These are phyloP conservation scores for Teratosphaeria gauchensis DNA, from an alignment of 2,329 filamentous ascomycete genomes.

Conservation along the genomic window DNA sequence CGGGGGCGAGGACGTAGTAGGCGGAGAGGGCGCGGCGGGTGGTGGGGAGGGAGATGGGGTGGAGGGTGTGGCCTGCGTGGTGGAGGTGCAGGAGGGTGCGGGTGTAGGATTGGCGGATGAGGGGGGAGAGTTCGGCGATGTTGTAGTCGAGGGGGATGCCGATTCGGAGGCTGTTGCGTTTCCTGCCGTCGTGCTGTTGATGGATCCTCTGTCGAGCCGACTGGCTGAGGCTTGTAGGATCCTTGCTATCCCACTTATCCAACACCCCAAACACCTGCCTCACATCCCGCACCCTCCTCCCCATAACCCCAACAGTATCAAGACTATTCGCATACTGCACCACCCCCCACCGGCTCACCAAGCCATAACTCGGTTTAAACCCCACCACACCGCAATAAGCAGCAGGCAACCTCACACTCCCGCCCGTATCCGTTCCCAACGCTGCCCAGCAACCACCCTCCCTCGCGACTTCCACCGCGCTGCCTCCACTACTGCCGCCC, in stretches of 20 bases:
- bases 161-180: constrained; percentile 34
- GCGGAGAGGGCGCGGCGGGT: constrained; percentile 80
- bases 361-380: constrained; percentile 86
- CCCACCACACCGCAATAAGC: constrained; percentile 76
- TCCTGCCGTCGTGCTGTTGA: not conserved
- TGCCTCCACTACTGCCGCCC: constrained; percentile 88
- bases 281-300: constrained; percentile 43
- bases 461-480: constrained; percentile 69
- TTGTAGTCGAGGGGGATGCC: constrained; percentile 72
- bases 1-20: constrained; percentile 91
- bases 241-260: constrained; percentile 54
- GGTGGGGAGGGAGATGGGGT: constrained; percentile 69
- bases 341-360: constrained; percentile 76
- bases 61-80: constrained; percentile 57
- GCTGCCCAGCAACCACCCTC: constrained; percentile 53
- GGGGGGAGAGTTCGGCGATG: constrained; percentile 63
- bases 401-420: constrained; percentile 76
- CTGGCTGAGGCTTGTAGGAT: constrained; percentile 62
- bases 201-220: constrained; percentile 44
- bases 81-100: constrained; percentile 51
- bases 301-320: constrained; percentile 77
- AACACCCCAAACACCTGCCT: constrained; percentile 36
- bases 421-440: constrained; percentile 87
- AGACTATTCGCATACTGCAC: constrained; percentile 88
- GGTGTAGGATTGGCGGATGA: constrained; percentile 62